Evolutionary conservation across 495 filamentous ascomycete genomes (phyloP), one percentile per base, ranked within the genome.

Genomic region (Schizothecium vesticola): DNA sequence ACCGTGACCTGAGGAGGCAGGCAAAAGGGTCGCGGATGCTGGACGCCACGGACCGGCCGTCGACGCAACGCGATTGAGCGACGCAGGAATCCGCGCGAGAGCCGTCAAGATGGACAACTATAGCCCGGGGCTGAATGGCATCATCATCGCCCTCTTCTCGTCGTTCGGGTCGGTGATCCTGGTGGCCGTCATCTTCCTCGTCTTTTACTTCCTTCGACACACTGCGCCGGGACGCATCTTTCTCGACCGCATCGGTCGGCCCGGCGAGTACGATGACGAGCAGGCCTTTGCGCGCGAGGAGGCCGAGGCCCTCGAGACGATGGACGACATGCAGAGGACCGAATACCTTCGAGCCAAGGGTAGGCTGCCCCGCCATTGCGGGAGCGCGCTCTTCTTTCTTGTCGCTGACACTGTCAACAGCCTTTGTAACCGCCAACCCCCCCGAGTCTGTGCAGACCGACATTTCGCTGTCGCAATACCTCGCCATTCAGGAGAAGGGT

Each of bases 401-500:
- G 43, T 36, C 29, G 55, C 63, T 65, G 19, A 65, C 43, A 13
- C 23, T 56, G 19, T 59, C 24, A 23, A 61, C 75, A 99, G 95
- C 94, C 19, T 99, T 97, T 74, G 86, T 97, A 69, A 89, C 95
- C 82, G 92, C 89, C 36, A 97, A 99, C 75, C 96, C 96, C 1
- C 92, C 95, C 71, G 95, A 98, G 77, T 98, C 96, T 1, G 81
- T 92, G 69, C 92, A 94, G 73, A 99, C 95, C 69, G 95, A 99
- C 73, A 99, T 99, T 67, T 97, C 95, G 28, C 80, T 99, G 67
- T 97, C 96, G 56, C 95, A 99, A 77, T 98, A 96, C 74, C 84
- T 99, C 59, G 95, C 96, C 28, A 99, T 99, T 71, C 95, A 99
- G 81, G 95, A 99, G 78, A 99, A 99, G 78, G 95, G 95, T 61